Evolutionary conservation across 2,329 filamentous ascomycete species (phyloP).

Genomic region (Hansfordia pulvinata): DNA sequence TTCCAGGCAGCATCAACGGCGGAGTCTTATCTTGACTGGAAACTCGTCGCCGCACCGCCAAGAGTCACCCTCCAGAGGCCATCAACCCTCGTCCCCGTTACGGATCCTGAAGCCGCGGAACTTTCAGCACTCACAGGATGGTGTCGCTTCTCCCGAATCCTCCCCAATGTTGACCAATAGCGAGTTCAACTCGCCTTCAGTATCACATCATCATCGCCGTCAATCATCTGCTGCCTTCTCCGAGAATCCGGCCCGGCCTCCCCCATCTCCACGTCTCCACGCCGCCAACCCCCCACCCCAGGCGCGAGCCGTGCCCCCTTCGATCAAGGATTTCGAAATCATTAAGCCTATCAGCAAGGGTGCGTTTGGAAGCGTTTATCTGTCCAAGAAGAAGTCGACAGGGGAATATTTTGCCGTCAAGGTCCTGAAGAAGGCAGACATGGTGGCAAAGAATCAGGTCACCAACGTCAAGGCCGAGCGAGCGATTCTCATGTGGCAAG

Average conservation of each 20-base stretch:
- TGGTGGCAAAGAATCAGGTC: slow-evolving; percentile 99
- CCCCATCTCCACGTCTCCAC: slow-evolving; percentile 69
- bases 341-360: slow-evolving; percentile 99
- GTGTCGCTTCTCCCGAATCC: slow-evolving; percentile 68
- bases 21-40: slow-evolving; percentile 72
- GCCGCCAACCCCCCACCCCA: slow-evolving; percentile 68
- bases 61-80: slow-evolving; percentile 69
- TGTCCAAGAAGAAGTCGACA: slow-evolving; percentile 97
- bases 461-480: slow-evolving; percentile 98
- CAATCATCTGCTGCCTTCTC: slow-evolving; percentile 87
- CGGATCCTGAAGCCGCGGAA: slow-evolving; percentile 71
- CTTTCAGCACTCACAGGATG: slow-evolving; percentile 44
- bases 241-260: slow-evolving; percentile 48
- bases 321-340: slow-evolving; percentile 98
- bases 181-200: slow-evolving; percentile 65
- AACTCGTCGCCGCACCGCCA: slow-evolving; percentile 71
- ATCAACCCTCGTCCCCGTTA: slow-evolving; percentile 71
- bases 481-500: slow-evolving; percentile 99
- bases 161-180: slow-evolving; percentile 77
- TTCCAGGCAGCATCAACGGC: slow-evolving; percentile 70
- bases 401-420: slow-evolving; percentile 99
- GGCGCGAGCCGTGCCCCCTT: slow-evolving; percentile 78
- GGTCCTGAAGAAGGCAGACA: slow-evolving; percentile 97
- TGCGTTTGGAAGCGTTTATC: slow-evolving; percentile 92
- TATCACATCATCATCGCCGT: slow-evolving; percentile 61